Percentiles rank a stretch among this genome's conserved stretches.
Conservation (phyloP, 768 basidiomycete genomes). For the Boletus sp. region DNA sequence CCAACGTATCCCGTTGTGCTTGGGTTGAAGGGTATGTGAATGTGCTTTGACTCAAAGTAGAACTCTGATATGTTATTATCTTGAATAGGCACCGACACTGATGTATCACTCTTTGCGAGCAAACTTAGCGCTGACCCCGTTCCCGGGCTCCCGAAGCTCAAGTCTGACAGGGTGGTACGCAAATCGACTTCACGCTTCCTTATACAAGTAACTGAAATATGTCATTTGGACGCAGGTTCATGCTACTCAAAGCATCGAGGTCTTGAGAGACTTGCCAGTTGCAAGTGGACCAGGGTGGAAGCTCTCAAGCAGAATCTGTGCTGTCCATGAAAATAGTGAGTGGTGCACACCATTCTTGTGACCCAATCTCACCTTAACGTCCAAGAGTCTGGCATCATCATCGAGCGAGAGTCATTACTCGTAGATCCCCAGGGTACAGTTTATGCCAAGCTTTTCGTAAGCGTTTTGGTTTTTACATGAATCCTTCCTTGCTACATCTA, state of each 20-base stretch:
- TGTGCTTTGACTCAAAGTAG: not conserved
- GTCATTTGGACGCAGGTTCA: constrained; percentile 53
- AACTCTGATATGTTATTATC: not conserved
- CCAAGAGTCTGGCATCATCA: constrained; percentile 70
- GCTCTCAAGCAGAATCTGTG: constrained; percentile 59
- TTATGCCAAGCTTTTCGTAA: constrained; percentile 63
- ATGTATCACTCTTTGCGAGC: constrained; percentile 67
- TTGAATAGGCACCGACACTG: constrained; percentile 49
- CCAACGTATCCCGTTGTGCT: constrained; percentile 87
- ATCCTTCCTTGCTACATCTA: not conserved
- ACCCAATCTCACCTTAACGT: not conserved
- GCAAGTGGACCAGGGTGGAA: constrained; percentile 81
- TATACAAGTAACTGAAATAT: not conserved
- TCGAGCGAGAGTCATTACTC: constrained; percentile 61
- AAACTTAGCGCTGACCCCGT: constrained; percentile 37
- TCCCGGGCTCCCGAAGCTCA: constrained; percentile 67
- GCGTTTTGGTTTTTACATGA: constrained; percentile 9
- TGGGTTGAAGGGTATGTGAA: constrained; percentile 53
- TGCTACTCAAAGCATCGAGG: constrained; percentile 74
- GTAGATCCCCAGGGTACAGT: constrained; percentile 57
- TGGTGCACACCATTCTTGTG: not conserved
- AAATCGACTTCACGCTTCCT: not conserved
- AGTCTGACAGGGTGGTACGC: constrained; percentile 67
- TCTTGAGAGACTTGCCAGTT: constrained; percentile 71
- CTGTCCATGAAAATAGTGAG: constrained; percentile 80